Evolutionary conservation across 257 asterid genomes (phyloP), one percentile per base, ranked within the genome.

Genomic region (Penstemon davidsonii): DNA sequence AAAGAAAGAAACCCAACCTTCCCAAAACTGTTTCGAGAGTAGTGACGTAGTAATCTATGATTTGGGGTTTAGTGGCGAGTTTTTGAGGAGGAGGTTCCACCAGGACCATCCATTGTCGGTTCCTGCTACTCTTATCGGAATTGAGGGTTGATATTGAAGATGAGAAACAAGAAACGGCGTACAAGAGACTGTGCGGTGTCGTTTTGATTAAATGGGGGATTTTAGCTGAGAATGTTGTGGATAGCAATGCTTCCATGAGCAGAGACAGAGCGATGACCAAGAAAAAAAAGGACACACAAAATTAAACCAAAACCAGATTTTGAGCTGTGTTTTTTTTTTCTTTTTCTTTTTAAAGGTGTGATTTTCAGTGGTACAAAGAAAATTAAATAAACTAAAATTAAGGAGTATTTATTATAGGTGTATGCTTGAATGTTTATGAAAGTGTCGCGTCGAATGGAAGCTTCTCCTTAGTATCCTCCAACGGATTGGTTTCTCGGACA

Each of bases 91-190:
- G 97, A 47, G 77, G 44, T 56, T 84, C 88, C 84, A 88, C 66
- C 13, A 88, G 77, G 71, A 93, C 95, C 86, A 84, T 84, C 97
- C 97, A 93, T 62, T 81, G 86, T 63, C 87, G 81, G 37, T 73
- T 42, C 3, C 12, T 11, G 25, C 38, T 7, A 18, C 40, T 52
- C 65, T n/a, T 60, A 42, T 60, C 18, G 38, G 71, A 76, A 42
- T 8, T 64, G 36, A 37, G 42, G 42, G 62, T 71, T n/a, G 64
- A 64, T 47, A 76, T 12, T 5, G 81, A 77, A 74, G 78, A 70
- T 54, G 75, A 45, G 60, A 57, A 41, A 42, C 69, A 33, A 62
- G 76, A 52, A 71, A 39, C 51, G 25, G 78, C 69, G 52, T 38
- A 63, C 46, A 67, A 51, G 74, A 40, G 62, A 36, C 19, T 38